These are phyloP conservation scores for Candolleomyces efflorescens DNA, from an alignment of 768 basidiomycete species.

Conservation along the genomic window DNA sequence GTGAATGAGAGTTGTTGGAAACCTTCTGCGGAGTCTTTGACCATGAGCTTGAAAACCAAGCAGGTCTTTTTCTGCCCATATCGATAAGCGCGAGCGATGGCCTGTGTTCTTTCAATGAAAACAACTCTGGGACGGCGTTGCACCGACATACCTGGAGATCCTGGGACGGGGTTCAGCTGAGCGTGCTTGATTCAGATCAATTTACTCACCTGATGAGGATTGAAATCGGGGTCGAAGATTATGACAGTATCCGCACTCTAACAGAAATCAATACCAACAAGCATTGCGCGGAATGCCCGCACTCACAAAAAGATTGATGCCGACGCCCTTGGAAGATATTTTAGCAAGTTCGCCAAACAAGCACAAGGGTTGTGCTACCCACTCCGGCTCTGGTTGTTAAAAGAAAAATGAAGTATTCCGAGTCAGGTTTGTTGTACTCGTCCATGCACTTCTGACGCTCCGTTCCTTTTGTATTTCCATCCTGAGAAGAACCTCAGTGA, in stretches of 20 bases:
- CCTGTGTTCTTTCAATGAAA: conserved; percentile 41
- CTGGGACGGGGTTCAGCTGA: conserved; percentile 15
- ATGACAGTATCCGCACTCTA: conserved; percentile 92
- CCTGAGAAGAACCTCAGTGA: conserved; percentile 39
- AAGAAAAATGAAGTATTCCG: conserved; percentile 88
- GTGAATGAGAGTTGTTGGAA: conserved; percentile 4
- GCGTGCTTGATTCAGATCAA: too few species aligned
- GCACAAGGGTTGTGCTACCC: conserved; percentile 15
- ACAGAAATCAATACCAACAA: conserved; percentile 21
- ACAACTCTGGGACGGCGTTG: background rate
- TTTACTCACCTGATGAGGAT: conserved; percentile 67
- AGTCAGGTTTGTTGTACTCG: conserved; percentile 83
- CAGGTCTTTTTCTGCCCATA: conserved; percentile 95
- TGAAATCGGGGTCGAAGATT: conserved; percentile 95
- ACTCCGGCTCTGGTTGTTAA: conserved; percentile 88
- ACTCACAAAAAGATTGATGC: conserved; percentile 72
- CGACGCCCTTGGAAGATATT: conserved; percentile 56
- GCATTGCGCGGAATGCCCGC: background rate
- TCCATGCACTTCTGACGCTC: conserved; percentile 96
- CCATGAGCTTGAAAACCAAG: conserved; percentile 94
- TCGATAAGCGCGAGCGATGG: conserved; percentile 91
- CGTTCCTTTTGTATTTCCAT: conserved; percentile 81
- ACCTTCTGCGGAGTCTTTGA: conserved; percentile 92
- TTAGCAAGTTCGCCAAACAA: background rate
- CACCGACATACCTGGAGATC: conserved; percentile 75